Evolutionary conservation across 2,329 filamentous ascomycete species (phyloP).

Genomic region (Taxawa tesnikishii): DNA sequence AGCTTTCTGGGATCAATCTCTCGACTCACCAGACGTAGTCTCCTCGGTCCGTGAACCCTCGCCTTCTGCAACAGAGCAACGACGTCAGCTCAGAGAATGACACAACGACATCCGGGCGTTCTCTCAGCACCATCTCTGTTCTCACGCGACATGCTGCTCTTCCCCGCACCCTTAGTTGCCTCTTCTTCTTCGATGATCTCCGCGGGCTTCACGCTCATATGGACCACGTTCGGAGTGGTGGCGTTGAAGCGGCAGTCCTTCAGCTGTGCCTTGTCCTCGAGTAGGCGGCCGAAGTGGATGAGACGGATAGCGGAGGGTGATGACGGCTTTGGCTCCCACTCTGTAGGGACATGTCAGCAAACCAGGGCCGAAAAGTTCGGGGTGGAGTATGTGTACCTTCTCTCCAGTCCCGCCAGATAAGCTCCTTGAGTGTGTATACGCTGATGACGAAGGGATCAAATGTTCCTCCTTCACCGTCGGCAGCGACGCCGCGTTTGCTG

Average conservation of each 20-base stretch:
- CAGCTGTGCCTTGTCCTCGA: conserved; percentile 77
- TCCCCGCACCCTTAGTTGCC: conserved; percentile 59
- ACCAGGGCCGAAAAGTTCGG: not conserved
- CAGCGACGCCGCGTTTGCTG: conserved; percentile 63
- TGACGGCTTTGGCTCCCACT: conserved; percentile 79
- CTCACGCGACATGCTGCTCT: conserved; percentile 32
- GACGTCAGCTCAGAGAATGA: conserved; percentile 47
- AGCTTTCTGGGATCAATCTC: no score
- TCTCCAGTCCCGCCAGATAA: conserved; percentile 88
- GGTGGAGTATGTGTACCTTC: conserved; percentile 37
- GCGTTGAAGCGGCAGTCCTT: conserved; percentile 70
- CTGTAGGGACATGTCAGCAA: conserved; percentile 18
- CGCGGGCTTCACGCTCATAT: conserved; percentile 84
- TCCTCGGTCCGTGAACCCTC: no score
- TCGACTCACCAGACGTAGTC: no score
- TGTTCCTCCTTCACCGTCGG: conserved; percentile 53
- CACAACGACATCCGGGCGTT: conserved; percentile 50
- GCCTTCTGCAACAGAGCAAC: no score
- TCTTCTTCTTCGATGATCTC: conserved; percentile 71
- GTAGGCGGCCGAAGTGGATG: conserved; percentile 81
- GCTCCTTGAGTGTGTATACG: conserved; percentile 84
- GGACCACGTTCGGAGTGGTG: conserved; percentile 71
- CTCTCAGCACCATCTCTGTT: conserved; percentile 42
- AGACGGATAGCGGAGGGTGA: conserved; percentile 82
- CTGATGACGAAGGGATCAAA: conserved; percentile 78